These are phyloP conservation scores for Botrytis pseudocinerea DNA, from an alignment of 2,329 filamentous ascomycete species.

Conservation along the genomic window DNA sequence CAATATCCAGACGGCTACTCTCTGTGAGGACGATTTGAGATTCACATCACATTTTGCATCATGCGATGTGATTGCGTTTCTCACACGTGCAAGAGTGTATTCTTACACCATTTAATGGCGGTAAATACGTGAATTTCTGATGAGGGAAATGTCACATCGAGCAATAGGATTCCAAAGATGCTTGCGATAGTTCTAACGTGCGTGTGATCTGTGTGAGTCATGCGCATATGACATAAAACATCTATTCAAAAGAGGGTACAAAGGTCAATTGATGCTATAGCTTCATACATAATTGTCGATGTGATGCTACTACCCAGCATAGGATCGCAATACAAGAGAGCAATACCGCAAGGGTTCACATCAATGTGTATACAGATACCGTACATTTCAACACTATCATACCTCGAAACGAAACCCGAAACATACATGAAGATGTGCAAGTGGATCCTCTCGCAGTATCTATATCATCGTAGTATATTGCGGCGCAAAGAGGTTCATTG, in stretches of 20 bases:
- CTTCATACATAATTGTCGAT: neutral
- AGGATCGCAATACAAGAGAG: neutral
- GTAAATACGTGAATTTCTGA: neutral
- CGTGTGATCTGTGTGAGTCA: neutral
- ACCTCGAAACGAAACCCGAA: neutral
- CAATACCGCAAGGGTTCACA: neutral
- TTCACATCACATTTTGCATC: neutral
- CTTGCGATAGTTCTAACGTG: neutral
- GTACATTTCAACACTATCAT: neutral
- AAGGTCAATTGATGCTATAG: neutral
- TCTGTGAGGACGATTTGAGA: neutral
- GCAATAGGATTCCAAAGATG: neutral
- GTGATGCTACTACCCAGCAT: neutral
- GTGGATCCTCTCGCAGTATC: neutral
- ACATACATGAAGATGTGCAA: neutral
- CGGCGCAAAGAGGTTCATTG: neutral
- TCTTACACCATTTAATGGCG: neutral
- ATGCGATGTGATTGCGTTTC: neutral
- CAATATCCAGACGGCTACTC: neutral
- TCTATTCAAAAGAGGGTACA: neutral
- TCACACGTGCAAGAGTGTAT: neutral
- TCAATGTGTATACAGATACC: neutral
- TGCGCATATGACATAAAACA: neutral
- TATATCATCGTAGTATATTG: neutral
- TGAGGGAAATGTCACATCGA: neutral